Evolutionary conservation across 75 land plant species (phyloP).

Genomic region (Sequoia sempervirens): DNA sequence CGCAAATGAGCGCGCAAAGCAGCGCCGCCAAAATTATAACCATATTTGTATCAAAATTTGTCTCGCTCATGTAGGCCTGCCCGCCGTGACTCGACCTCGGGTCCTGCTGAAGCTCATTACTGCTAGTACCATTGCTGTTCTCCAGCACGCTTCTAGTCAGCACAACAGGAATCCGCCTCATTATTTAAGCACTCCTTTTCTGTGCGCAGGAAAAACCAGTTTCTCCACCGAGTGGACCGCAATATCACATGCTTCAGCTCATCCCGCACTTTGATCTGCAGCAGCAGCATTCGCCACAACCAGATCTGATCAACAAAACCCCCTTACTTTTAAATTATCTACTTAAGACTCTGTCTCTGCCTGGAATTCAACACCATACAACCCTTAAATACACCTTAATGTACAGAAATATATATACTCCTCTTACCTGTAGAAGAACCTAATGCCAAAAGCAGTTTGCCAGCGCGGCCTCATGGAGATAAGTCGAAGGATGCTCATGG

Average conservation of each 20-base stretch:
- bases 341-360: background rate
- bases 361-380: background rate
- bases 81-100: background rate
- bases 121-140: background rate
- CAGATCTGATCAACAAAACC: background rate
- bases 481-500: background rate
- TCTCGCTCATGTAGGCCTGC: constrained; percentile 5
- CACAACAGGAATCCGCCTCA: background rate
- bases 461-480: background rate
- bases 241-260: background rate
- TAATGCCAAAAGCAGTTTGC: background rate
- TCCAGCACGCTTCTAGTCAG: background rate
- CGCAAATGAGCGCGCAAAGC: constrained; percentile 52
- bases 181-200: background rate
- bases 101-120: background rate
- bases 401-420: background rate
- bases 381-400: too few relatives aligned
- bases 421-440: background rate
- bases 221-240: background rate
- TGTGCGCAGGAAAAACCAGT: background rate
- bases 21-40: constrained; percentile 61
- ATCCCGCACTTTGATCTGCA: background rate
- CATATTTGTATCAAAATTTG: constrained; percentile 57
- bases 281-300: background rate
- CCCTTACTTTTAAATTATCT: background rate